Evolutionary conservation across 345 rosid species (phyloP), one percentile per base, ranked within the genome.

Genomic region (Populus tremula): DNA sequence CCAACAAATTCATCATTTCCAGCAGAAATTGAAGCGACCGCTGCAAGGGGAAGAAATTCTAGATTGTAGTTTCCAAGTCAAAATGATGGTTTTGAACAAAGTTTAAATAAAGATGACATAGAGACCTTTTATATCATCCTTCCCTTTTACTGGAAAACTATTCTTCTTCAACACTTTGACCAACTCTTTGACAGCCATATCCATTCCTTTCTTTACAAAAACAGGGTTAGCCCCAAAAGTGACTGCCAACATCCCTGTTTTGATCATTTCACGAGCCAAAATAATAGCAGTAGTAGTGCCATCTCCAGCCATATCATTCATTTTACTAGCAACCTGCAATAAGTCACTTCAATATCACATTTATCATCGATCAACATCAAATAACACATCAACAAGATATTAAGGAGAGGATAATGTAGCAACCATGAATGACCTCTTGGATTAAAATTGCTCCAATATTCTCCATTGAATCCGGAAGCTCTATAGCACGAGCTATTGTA

Each of bases 1-100:
- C 94, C 91, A 53, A 91, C 77, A 70, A 87, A 90, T 17, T 93
- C 99, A 84, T 95, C 91, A 33, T 93, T 93, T 54, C 97, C 98
- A 84, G 97, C 87, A 89, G 99, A 91, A 35, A 95, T 85, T 47
- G 96, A 85, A 20, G 99, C 99, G 83, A 95, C 93, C 3, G 97
- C 99, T 91, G 90, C 85, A 76, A 71, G 25, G 25, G 4, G 13
- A 36, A 14, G 3, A 23, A 12, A 18, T 50, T 50, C 67, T 41
- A 50, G 45, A 18, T 23, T 36, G 16, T 50, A 50, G 33, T 71
- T 62, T 62, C 39, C 39, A 41, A 64, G 71, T 62, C 45, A 76
- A 66, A 8, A 17, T 33, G 29, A 50, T 2, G 23, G 8, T 41
- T 50, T 31, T 31, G 6, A 35, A 78, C 18, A 69, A 79, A 27